These are phyloP conservation scores for Arthrinium puccinioides DNA, from an alignment of 2,329 filamentous ascomycete species.

Conservation along the genomic window DNA sequence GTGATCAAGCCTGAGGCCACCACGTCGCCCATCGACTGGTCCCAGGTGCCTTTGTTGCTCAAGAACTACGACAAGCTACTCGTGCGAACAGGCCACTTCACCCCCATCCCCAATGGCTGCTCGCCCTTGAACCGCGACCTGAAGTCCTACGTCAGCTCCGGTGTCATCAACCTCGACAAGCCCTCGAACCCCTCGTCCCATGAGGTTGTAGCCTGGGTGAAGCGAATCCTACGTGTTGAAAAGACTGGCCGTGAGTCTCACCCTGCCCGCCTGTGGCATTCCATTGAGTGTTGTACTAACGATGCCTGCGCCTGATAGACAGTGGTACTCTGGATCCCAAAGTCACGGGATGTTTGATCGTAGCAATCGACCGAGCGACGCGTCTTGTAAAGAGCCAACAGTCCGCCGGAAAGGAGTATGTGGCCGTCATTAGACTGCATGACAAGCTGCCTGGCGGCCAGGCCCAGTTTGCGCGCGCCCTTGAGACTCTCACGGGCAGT, in stretches of 20 bases:
- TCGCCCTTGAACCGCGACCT: conserved; percentile 88
- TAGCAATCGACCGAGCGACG: conserved; percentile 82
- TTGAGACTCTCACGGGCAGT: conserved; percentile 93
- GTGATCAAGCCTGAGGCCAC: conserved; percentile 87
- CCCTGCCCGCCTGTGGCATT: too few species aligned
- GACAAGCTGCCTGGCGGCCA: conserved; percentile 92
- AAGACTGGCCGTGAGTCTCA: conserved; percentile 98
- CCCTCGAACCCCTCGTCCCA: conserved; percentile 96
- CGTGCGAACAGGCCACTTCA: conserved; percentile 92
- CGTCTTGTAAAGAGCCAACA: conserved; percentile 98
- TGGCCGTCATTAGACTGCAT: conserved; percentile 90
- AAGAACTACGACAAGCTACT: conserved; percentile 94
- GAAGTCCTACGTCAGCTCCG: conserved; percentile 83
- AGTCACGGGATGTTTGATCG: conserved; percentile 88
- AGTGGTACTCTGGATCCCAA: conserved; percentile 97
- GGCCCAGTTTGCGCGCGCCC: conserved; percentile 83
- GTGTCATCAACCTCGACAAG: conserved; percentile 98
- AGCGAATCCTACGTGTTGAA: conserved; percentile 89
- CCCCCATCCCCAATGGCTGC: conserved; percentile 89
- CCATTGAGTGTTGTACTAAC: too few species aligned
- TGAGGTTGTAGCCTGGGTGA: conserved; percentile 99
- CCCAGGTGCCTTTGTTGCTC: conserved; percentile 85
- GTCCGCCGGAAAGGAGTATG: conserved; percentile 98
- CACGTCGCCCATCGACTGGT: conserved; percentile 74
- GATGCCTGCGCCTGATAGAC: too few species aligned